phyloP scores from a whole-genome alignment of 345 rosid species.

The Populus simonii region DNA sequence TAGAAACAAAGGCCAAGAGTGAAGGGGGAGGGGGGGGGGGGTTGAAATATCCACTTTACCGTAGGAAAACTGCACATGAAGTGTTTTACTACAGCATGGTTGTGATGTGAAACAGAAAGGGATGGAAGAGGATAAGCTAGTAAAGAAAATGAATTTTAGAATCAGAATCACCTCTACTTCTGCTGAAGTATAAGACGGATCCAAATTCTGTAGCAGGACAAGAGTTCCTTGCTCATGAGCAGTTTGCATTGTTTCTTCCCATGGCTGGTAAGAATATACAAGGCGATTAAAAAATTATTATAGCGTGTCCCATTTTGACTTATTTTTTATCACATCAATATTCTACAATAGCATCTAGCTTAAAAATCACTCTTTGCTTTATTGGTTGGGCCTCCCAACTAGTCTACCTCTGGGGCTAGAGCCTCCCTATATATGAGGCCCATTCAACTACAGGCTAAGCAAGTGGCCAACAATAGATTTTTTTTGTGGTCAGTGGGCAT shows the following conservation, averaged over 20 bases:
- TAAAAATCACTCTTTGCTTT: background rate
- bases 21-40: too few relatives aligned
- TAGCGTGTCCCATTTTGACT: background rate
- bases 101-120: background rate
- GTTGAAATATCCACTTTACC: too few relatives aligned
- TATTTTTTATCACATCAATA: background rate
- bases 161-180: slow-evolving; percentile 65
- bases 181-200: slow-evolving; percentile 54
- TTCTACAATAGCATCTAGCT: background rate
- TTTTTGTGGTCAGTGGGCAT: background rate
- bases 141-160: background rate
- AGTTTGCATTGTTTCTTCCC: slow-evolving; percentile 59
- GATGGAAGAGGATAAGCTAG: background rate
- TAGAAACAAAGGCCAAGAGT: background rate
- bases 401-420: background rate
- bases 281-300: slow-evolving; percentile 18
- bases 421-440: background rate
- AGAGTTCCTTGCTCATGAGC: slow-evolving; percentile 53
- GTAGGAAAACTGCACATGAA: background rate
- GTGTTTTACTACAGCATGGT: background rate
- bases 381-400: background rate
- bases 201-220: slow-evolving; percentile 73
- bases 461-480: background rate
- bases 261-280: slow-evolving; percentile 47
- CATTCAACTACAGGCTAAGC: background rate